A percentile compares a stretch with the other conserved stretches of the same genome.
Conservation (phyloP, 306 rosid species). For the Malus sylvestris region DNA sequence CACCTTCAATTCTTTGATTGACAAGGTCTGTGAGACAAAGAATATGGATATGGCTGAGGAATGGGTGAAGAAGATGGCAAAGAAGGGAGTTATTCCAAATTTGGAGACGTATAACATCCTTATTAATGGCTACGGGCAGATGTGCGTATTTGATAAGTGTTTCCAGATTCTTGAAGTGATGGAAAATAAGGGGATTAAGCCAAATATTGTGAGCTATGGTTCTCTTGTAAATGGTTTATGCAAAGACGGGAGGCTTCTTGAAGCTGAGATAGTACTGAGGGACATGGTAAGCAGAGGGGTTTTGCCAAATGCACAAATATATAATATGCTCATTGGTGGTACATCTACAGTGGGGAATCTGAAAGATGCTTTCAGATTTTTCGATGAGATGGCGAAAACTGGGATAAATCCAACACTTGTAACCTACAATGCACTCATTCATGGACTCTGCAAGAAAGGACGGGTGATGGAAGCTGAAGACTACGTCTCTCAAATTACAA, state of each 20-base stretch:
- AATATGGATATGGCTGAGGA: conserved; percentile 61
- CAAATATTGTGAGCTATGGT: conserved; percentile 73
- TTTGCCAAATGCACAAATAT: conserved; percentile 58
- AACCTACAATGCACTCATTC: conserved; percentile 60
- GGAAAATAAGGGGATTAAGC: conserved; percentile 56
- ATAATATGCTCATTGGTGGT: conserved; percentile 68
- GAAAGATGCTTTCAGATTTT: conserved; percentile 45
- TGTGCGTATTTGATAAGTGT: conserved; percentile 42
- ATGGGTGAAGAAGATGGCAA: conserved; percentile 61
- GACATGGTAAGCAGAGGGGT: conserved; percentile 59
- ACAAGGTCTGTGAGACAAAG: conserved; percentile 44
- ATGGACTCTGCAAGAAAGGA: conserved; percentile 66
- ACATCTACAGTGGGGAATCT: conserved; percentile 37
- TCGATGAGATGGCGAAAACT: conserved; percentile 48
- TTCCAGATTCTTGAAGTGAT: conserved; percentile 67
- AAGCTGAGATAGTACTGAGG: conserved; percentile 55
- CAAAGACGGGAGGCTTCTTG: conserved; percentile 54
- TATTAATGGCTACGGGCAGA: conserved; percentile 57
- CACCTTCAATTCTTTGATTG: conserved; percentile 58
- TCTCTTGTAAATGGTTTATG: conserved; percentile 60
- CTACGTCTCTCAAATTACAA: conserved; percentile 30
- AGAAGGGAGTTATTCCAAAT: conserved; percentile 50
- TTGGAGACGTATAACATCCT: conserved; percentile 52
- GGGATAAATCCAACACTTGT: conserved; percentile 55
- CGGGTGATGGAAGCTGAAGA: conserved; percentile 56